Evolutionary conservation across 1,139 yeast genomes (phyloP).

Genomic region (Diutina neorugosa): DNA sequence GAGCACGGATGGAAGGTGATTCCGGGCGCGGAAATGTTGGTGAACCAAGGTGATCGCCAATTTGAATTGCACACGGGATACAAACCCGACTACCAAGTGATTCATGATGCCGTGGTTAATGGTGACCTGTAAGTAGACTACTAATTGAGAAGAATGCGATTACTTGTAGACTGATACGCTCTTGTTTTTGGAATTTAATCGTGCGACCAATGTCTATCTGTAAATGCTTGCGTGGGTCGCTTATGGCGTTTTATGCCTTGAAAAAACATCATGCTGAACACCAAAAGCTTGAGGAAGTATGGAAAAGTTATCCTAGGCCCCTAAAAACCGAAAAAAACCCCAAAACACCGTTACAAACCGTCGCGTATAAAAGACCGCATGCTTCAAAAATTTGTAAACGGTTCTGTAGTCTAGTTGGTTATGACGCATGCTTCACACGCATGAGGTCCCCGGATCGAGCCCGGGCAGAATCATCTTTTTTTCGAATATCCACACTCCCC

Average conservation of each 20-base stretch:
- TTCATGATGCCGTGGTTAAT: not conserved
- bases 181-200: too few species aligned
- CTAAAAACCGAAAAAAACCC: too few species aligned
- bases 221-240: too few species aligned
- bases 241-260: too few species aligned
- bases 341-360: too few species aligned
- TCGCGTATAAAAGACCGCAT: not conserved
- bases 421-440: too few species aligned
- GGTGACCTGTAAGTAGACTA: not conserved
- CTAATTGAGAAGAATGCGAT: not conserved
- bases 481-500: too few species aligned
- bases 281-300: not conserved
- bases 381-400: not conserved
- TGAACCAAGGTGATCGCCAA: slow-evolving; percentile 85
- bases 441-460: too few species aligned
- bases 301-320: too few species aligned
- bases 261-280: not conserved
- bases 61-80: slow-evolving; percentile 67
- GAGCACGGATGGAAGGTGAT: slow-evolving; percentile 57
- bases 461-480: too few species aligned
- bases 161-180: too few species aligned
- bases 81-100: not conserved
- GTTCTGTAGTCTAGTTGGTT: not conserved
- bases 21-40: slow-evolving; percentile 85
- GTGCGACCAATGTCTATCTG: too few species aligned